Evolutionary conservation across 768 basidiomycete species (phyloP).

Genomic region (Tubosaeta brunneosetosa): DNA sequence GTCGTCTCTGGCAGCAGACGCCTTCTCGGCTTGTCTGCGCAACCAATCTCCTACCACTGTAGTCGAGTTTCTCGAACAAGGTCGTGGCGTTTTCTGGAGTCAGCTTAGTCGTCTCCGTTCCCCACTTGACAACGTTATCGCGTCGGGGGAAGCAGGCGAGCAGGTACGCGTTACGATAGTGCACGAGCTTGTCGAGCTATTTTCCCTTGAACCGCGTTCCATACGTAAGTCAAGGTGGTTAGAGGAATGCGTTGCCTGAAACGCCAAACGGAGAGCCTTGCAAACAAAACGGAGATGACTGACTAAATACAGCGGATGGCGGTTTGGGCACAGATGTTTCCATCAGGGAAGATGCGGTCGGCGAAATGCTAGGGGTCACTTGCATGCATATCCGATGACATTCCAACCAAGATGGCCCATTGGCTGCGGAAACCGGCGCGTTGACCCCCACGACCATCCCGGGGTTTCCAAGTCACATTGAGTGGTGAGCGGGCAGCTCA

Average conservation of each 20-base stretch:
- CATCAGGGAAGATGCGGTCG: constrained; percentile 14
- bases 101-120: too few species aligned
- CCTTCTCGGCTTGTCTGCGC: too few species aligned
- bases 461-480: constrained; percentile 43
- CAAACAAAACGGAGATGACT: constrained; percentile 25
- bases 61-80: too few species aligned
- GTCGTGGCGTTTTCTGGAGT: too few species aligned
- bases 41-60: too few species aligned
- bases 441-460: constrained; percentile 41
- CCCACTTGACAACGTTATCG: too few species aligned
- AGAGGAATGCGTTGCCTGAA: neutral
- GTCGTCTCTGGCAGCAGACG: too few species aligned
- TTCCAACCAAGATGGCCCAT: constrained; percentile 14
- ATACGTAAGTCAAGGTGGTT: too few species aligned
- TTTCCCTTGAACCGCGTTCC: too few species aligned
- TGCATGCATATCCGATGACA: constrained; percentile 33
- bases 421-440: constrained; percentile 6
- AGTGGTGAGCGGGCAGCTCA: constrained; percentile 54
- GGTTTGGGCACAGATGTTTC: constrained; percentile 27
- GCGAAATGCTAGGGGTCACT: constrained; percentile 22
- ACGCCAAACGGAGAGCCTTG: constrained; percentile 18
- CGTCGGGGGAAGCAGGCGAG: too few species aligned
- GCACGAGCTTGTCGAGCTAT: too few species aligned
- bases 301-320: constrained; percentile 33
- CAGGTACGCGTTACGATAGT: too few species aligned